Evolutionary conservation across 2,329 filamentous ascomycete genomes (phyloP).

Genomic region (Botryotinia calthae): DNA sequence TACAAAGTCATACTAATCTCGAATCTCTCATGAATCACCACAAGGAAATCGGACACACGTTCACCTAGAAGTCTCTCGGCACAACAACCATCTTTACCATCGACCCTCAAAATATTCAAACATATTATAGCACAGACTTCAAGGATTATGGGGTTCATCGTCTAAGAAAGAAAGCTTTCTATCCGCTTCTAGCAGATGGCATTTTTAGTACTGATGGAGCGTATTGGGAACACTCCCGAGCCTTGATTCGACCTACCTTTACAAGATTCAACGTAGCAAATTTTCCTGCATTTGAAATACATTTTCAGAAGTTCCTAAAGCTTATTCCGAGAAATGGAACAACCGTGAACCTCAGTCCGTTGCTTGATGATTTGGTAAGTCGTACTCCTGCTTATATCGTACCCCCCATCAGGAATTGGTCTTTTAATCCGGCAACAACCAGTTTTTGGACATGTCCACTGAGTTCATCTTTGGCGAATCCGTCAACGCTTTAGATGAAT

Average conservation of each 20-base stretch:
- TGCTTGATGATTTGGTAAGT: background rate
- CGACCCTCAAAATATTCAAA: slow-evolving; percentile 55
- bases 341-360: slow-evolving; percentile 23
- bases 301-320: slow-evolving; percentile 39
- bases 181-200: slow-evolving; percentile 18
- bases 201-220: slow-evolving; percentile 21
- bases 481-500: slow-evolving; percentile 40
- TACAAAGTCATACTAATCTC: slow-evolving; percentile 32
- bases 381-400: background rate
- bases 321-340: slow-evolving; percentile 6
- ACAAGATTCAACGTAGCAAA: slow-evolving; percentile 56
- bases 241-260: slow-evolving; percentile 52
- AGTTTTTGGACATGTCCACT: slow-evolving; percentile 36
- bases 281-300: slow-evolving; percentile 64
- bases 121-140: slow-evolving; percentile 51
- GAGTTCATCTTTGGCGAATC: slow-evolving; percentile 55
- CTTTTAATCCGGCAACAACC: background rate
- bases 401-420: background rate
- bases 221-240: slow-evolving; percentile 23
- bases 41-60: background rate
- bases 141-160: slow-evolving; percentile 48
- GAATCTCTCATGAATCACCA: background rate
- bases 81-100: slow-evolving; percentile 45
- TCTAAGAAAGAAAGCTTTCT: background rate
- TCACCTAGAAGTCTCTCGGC: background rate